phyloP scores from a whole-genome alignment of 768 basidiomycete genomes.

The Termitomyces sp. region DNA sequence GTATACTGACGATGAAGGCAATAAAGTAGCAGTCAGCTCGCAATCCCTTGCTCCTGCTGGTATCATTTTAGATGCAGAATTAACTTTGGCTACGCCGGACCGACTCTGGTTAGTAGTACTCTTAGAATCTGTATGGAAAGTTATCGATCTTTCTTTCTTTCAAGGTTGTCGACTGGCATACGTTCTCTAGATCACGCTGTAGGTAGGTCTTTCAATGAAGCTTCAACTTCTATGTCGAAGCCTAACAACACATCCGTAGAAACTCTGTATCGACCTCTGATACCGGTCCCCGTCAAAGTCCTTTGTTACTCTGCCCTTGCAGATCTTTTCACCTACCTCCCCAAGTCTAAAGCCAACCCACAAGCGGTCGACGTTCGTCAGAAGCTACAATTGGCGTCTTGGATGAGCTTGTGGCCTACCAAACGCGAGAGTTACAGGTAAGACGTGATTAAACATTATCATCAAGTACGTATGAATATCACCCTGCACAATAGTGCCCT shows the following conservation, averaged over 20 bases:
- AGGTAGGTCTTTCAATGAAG: slow-evolving; percentile 31
- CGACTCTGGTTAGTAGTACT: slow-evolving; percentile 54
- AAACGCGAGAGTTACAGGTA: slow-evolving; percentile 53
- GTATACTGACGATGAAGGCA: slow-evolving; percentile 62
- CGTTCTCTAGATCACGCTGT: slow-evolving; percentile 77
- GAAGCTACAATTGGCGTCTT: slow-evolving; percentile 65
- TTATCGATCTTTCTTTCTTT: slow-evolving; percentile 4
- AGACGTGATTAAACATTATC: background rate
- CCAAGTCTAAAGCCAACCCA: slow-evolving; percentile 55
- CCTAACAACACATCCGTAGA: slow-evolving; percentile 32
- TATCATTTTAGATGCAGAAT: slow-evolving; percentile 72
- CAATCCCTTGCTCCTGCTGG: slow-evolving; percentile 61
- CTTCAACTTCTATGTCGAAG: background rate
- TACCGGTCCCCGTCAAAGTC: slow-evolving; percentile 54
- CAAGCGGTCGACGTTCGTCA: slow-evolving; percentile 53
- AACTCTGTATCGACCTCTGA: slow-evolving; percentile 50
- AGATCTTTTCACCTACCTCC: slow-evolving; percentile 72
- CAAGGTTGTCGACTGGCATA: slow-evolving; percentile 74
- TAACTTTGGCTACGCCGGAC: slow-evolving; percentile 69
- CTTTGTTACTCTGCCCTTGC: slow-evolving; percentile 61
- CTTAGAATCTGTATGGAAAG: slow-evolving; percentile 1
- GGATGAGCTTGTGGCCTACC: slow-evolving; percentile 77
- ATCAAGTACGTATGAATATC: background rate
- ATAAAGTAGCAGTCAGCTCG: slow-evolving; percentile 54
- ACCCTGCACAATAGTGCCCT: slow-evolving; percentile 35